Base-by-base conservation (phyloP, 495 filamentous ascomycete species). In the Terfezia claveryi region DNA sequence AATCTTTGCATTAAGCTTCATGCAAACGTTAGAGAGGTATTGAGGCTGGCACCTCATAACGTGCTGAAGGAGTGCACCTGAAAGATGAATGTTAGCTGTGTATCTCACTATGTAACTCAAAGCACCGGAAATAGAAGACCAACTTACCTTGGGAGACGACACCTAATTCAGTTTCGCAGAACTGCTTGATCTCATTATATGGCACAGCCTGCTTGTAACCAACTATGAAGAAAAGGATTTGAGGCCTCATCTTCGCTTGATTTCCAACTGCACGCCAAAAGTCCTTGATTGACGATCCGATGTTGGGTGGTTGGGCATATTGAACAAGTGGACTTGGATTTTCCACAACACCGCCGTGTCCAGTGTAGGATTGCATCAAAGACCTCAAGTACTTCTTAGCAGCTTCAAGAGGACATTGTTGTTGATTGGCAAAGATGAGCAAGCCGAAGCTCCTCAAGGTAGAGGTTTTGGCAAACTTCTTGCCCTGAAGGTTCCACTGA, bases 1-100 rank as follows among this genome's bases (percentile, higher is more conserved):
- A n/a, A 94, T 77, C 69, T 95, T 98, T 14, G 84, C 81, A 61
- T 96, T 95, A 55, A 98, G 74, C 68, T 98, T 98, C 83, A 95
- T 87, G 51, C 76, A 71, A 27, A 94, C 82, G 62, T 95, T 95
- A 2, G 83, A 88, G 57, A 78, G 74, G 67, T 94, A 94, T 66
- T 96, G 88, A 0, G 70, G 69, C 14, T 79, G 70, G 23, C 68
- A 70, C 59, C 77, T 80, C 6, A 62, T 57, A 11, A 85, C 82
- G 55, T 87, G 79, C 0, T 58, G 61, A 11, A 69, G 66, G 59
- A 82, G 80, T 8, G 94, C 56, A 57, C 69, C 71, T 68, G 32
- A 52, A 62, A 11, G 36, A 14, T 52, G 7, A 23, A 4, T 37
- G 8, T 49, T 51, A 49, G 52, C 27, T 32, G 4, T 32, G 27